phyloP scores from a whole-genome alignment of 495 filamentous ascomycete species.

The Barbatosphaeria neglecta region DNA sequence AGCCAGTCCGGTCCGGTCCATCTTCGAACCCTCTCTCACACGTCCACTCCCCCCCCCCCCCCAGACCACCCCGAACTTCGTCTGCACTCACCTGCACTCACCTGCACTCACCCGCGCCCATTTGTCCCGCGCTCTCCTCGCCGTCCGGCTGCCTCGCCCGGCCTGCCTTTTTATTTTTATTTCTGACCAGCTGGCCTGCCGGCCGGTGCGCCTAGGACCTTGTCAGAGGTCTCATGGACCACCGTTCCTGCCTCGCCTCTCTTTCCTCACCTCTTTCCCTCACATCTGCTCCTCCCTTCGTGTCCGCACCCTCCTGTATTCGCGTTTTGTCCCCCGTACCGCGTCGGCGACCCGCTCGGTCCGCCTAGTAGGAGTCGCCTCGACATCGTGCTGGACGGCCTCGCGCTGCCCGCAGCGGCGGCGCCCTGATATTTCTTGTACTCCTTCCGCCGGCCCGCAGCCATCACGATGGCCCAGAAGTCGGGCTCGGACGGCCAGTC shows the following conservation, averaged over 20 bases:
- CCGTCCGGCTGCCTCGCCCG: too few species aligned
- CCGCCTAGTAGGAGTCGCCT: neutral
- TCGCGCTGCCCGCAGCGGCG: neutral
- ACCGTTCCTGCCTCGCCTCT: neutral
- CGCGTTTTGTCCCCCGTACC: neutral
- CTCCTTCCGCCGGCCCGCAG: neutral
- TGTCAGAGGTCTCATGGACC: neutral
- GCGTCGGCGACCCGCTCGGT: neutral
- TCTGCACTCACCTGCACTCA: neutral
- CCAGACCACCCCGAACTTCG: neutral
- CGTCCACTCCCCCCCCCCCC: neutral
- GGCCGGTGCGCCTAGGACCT: neutral
- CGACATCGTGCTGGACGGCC: neutral
- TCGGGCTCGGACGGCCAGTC: slow-evolving; percentile 15
- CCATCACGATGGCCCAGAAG: slow-evolving; percentile 19
- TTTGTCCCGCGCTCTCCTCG: too few species aligned
- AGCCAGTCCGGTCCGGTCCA: neutral
- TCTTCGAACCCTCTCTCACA: neutral
- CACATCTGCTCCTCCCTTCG: neutral
- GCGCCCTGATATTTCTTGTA: neutral
- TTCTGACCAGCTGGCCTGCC: neutral
- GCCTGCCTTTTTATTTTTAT: neutral
- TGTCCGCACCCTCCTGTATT: neutral
- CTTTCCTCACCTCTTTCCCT: neutral
- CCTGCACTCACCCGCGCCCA: too few species aligned